Conservation (phyloP, 2,329 filamentous ascomycete genomes). For the Sporothrix phasma region DNA sequence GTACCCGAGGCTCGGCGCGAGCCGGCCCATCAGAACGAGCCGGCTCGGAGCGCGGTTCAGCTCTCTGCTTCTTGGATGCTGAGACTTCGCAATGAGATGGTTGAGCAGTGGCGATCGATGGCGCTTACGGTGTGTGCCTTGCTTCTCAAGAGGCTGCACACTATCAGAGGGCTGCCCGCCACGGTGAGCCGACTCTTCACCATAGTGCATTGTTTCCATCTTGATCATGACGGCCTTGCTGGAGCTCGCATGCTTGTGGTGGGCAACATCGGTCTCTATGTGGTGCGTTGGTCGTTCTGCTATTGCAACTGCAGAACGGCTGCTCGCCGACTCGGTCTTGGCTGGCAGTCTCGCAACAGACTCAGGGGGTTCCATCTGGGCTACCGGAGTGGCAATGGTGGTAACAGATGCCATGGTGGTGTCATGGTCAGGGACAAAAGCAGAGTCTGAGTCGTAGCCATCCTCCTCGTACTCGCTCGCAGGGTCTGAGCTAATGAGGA, state of each 20-base stretch:
- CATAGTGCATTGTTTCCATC: neutral
- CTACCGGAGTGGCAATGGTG: neutral
- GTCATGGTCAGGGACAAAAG: neutral
- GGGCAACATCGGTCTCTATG: neutral
- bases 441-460: neutral
- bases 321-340: neutral
- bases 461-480: neutral
- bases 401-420: neutral
- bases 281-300: neutral
- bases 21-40: too few relatives aligned
- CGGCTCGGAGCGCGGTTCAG: too few relatives aligned
- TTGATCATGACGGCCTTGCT: neutral
- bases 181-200: neutral
- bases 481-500: conserved; percentile 14
- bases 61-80: neutral
- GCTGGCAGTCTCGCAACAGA: neutral
- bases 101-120: neutral
- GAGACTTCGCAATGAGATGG: neutral
- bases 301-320: neutral
- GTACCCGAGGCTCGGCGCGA: neutral
- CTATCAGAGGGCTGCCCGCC: neutral
- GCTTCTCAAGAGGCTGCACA: neutral
- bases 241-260: neutral
- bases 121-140: neutral
- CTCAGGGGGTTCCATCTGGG: neutral